Evolutionary conservation across 352 stramenopile species (phyloP), one percentile per base, ranked within the genome.

Genomic region (Phytophthora lateralis): DNA sequence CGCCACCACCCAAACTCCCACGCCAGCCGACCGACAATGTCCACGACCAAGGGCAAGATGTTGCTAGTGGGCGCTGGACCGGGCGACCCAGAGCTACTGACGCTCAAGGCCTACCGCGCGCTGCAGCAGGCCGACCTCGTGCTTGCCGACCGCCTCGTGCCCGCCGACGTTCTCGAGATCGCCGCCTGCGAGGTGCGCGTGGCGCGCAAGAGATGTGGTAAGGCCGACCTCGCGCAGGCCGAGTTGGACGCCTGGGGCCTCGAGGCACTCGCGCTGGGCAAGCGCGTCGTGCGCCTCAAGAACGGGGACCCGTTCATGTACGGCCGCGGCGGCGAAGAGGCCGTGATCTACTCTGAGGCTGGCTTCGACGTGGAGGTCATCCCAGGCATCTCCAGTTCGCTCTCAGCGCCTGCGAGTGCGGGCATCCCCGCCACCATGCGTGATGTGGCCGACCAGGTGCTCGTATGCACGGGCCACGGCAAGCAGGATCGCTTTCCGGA

Each of bases 231-330:
- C 39, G 95, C 95, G 24, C 91, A 98, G 67, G 78, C 90, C 2
- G 90, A 98, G 68, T 94, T 99, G 52, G 97, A 98, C 69, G 86
- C 87, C 34, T 99, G 96, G 96, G 88, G 89, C 5, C 69, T 93
- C 12, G 82, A 98, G 43, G 95, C 73, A 5, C 69, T 98, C 20
- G 66, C 66, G 17, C 69, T 90, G 30, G 93, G 94, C 48, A 95
- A 96, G 67, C 81, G 91, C 63, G 97, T 99, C 11, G 90, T 99
- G 53, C 89, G 96, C 11, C 77, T 99, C 37, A 99, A 99, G 80
- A 98, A 98, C 77, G 96, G 97, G 45, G 97, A 99, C 67, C 97
- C 97, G 38, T 99, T 99, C 80, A 90, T 99, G 47, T 99, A 98
- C 72, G 96, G 96, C 21, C 72, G 97, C 51, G 97, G 96, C 5